Conservation (phyloP, 805 yeast genomes). For the Candida silvicultrix region DNA sequence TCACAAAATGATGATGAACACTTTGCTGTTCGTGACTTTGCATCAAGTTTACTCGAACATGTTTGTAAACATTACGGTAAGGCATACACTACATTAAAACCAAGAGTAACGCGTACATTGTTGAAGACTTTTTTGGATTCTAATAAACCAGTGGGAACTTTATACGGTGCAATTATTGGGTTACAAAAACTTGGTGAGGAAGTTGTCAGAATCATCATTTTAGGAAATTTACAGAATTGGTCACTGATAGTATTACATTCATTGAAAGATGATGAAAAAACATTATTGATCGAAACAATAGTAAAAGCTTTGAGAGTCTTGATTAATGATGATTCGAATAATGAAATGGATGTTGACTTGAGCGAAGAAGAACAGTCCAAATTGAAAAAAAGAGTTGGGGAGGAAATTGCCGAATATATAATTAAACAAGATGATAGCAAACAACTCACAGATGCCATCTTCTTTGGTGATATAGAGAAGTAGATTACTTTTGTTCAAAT, state of each 20-base stretch:
- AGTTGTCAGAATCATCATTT: slow-evolving; percentile 73
- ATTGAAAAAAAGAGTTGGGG: slow-evolving; percentile 56
- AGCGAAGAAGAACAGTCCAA: slow-evolving; percentile 32
- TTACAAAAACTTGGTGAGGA: slow-evolving; percentile 80
- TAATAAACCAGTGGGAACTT: slow-evolving; percentile 79
- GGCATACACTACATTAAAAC: slow-evolving; percentile 82
- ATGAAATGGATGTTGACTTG: slow-evolving; percentile 31
- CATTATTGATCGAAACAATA: slow-evolving; percentile 41
- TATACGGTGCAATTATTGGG: slow-evolving; percentile 87
- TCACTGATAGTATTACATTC: slow-evolving; percentile 46
- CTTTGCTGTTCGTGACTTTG: slow-evolving; percentile 73
- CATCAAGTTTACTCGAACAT: slow-evolving; percentile 75
- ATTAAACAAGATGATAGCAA: slow-evolving; percentile 40
- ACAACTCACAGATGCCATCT: slow-evolving; percentile 55
- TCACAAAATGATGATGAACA: slow-evolving; percentile 29
- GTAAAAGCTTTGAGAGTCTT: slow-evolving; percentile 51
- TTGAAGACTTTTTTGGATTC: slow-evolving; percentile 86
- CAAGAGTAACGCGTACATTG: slow-evolving; percentile 89
- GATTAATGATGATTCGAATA: slow-evolving; percentile 23
- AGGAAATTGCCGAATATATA: slow-evolving; percentile 43
- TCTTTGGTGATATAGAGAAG: slow-evolving; percentile 53
- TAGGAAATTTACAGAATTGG: slow-evolving; percentile 87
- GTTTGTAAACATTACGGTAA: slow-evolving; percentile 78
- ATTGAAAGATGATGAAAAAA: slow-evolving; percentile 36
- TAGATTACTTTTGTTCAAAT: background rate